Base-by-base conservation (phyloP, 345 rosid species). In the Brassica rapa region DNA sequence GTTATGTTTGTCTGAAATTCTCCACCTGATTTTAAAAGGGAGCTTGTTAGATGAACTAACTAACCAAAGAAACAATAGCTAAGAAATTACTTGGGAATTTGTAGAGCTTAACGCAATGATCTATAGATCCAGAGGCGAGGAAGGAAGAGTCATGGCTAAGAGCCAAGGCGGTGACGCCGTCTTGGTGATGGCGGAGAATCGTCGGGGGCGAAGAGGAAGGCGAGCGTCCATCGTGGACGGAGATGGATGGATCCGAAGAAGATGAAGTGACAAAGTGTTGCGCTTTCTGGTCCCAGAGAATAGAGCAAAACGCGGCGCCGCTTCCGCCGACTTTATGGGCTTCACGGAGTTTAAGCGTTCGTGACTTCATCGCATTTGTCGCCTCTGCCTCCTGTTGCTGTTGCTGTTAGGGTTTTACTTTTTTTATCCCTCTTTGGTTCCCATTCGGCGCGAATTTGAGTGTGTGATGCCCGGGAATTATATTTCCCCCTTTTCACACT, bases 81-180 rank as follows among this genome's bases (percentile, higher is more conserved):
- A 11, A 14, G 6, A 62, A n/a, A 62, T 30, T 43, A 92, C 98
- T 84, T n/a, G 98, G 98, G 67, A 95, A 95, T 77, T 86, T 93
- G 89, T 90, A 95, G 87, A 95, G 96, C 88, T 95, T 95, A 64
- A 95, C 98, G 43, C 98, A 92, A 82, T 87, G 97, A 78, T 93
- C 99, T 32, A 93, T 83, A 37, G 99, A 93, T 51, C 94, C 99
- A 6, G 99, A 93, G 37, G 99, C 97, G 62, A 95, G 96, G 86
- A 93, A 89, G 62, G 98, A 85, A 70, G 97, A 91, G 76, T 95
- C 92, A 57, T 90, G 89, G 84, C 96, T 93, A 27, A 95, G 89
- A 19, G 96, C 90, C 41, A 93, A 73, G 33, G 97, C 87, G 10
- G 98, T 93, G 80, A 91, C 97, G 19, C 98, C 97, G 33, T 95